phyloP scores from a whole-genome alignment of 2,329 filamentous ascomycete genomes.

The Ophiostoma piceae region DNA sequence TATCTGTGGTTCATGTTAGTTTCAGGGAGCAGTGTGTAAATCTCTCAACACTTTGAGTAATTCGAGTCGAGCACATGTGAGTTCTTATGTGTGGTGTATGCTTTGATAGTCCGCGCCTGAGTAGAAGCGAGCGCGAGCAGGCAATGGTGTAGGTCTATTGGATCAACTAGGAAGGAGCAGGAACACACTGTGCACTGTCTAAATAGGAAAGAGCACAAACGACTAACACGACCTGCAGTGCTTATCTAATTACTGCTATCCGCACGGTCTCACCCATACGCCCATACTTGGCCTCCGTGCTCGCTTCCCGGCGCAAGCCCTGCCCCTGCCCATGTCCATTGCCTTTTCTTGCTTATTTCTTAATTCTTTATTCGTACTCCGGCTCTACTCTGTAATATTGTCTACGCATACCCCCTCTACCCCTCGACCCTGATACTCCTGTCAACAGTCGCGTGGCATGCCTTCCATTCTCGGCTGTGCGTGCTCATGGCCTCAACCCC shows the following conservation, averaged over 20 bases:
- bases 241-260: neutral
- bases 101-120: neutral
- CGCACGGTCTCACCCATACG: neutral
- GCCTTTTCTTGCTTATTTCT: neutral
- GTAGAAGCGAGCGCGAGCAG: neutral
- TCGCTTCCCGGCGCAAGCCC: neutral
- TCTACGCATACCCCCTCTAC: neutral
- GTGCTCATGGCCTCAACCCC: neutral
- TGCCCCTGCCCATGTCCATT: neutral
- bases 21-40: neutral
- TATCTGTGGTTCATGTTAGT: neutral
- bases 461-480: neutral
- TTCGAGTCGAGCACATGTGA: neutral
- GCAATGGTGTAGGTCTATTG: neutral
- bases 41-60: neutral
- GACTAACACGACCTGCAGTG: neutral
- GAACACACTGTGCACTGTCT: neutral
- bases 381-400: neutral
- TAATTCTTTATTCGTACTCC: neutral
- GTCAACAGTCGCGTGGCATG: neutral
- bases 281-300: neutral
- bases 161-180: neutral
- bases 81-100: neutral
- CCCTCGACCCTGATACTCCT: neutral
- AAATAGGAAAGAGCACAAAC: conserved; percentile 2